Percentiles rank a stretch among this genome's conserved stretches.
phyloP scores from a whole-genome alignment of 2,329 filamentous ascomycete genomes.

The Fusarium austroafricanum region DNA sequence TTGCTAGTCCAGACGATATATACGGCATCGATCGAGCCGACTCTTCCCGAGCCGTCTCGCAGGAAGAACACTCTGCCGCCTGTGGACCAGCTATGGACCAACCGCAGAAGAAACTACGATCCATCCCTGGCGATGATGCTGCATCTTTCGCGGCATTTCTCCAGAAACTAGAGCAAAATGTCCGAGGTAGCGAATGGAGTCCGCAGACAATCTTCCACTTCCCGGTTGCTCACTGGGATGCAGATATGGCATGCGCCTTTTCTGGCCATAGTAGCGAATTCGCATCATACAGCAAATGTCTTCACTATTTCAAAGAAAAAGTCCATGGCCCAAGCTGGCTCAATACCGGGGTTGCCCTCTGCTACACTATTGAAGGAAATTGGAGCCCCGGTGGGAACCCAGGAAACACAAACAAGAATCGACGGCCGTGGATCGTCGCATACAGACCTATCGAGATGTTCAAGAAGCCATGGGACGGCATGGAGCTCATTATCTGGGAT shows the following conservation, averaged over 20 bases:
- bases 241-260: constrained; percentile 43
- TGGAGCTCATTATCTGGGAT: constrained; percentile 69
- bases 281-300: constrained; percentile 41
- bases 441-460: constrained; percentile 59
- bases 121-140: constrained; percentile 19
- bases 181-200: constrained; percentile 9
- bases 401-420: constrained; percentile 36
- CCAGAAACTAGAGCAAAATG: constrained; percentile 2
- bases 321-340: constrained; percentile 22
- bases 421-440: constrained; percentile 64
- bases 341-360: constrained; percentile 55
- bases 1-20: constrained; percentile 53
- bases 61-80: not conserved
- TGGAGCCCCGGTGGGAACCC: constrained; percentile 49
- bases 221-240: constrained; percentile 56
- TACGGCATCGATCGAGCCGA: constrained; percentile 14
- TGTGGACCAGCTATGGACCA: constrained; percentile 1
- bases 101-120: not conserved
- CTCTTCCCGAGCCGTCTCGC: not conserved
- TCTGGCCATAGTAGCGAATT: constrained; percentile 35
- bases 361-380: constrained; percentile 60
- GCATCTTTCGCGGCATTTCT: constrained; percentile 19
- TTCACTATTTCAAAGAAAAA: constrained; percentile 16
- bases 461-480: constrained; percentile 44
- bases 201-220: constrained; percentile 51